phyloP scores from a whole-genome alignment of 164 flowering plant species.

The Aristolochia fimbriata region DNA sequence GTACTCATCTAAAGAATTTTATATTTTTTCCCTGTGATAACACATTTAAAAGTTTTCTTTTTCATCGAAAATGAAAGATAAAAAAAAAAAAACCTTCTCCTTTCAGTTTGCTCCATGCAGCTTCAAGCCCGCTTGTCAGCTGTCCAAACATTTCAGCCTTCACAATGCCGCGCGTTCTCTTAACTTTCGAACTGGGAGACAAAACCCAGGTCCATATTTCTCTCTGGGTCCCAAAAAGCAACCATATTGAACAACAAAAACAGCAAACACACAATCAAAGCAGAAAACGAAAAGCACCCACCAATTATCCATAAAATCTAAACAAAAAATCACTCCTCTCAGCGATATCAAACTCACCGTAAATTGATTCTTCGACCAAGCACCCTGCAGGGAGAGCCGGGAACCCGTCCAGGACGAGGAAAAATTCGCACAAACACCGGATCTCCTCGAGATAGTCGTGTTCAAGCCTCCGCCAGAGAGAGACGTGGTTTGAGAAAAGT shows the following conservation, averaged over 20 bases:
- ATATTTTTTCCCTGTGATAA: too few species aligned
- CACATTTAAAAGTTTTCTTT: not conserved
- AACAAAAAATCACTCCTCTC: too few species aligned
- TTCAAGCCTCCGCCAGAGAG: constrained; percentile 4
- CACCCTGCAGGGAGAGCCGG: constrained; percentile 17
- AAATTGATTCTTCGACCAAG: constrained; percentile 32
- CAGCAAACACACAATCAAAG: not conserved
- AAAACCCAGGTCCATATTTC: constrained; percentile 64
- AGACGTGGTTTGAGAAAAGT: constrained; percentile 22
- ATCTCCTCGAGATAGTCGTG: constrained; percentile 1
- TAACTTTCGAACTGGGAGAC: constrained; percentile 20
- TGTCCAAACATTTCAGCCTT: constrained; percentile 97
- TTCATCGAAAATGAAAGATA: not conserved
- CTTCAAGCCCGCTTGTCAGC: constrained; percentile 75
- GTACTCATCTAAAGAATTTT: too few species aligned
- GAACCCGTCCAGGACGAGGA: constrained; percentile 34
- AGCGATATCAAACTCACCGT: constrained; percentile 22
- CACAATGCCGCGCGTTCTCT: constrained; percentile 33
- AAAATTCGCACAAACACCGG: constrained; percentile 4
- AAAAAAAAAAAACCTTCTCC: constrained; percentile 67
- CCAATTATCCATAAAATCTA: too few species aligned
- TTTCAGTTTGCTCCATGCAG: constrained; percentile 92
- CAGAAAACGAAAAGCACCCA: not conserved
- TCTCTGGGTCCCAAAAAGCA: constrained; percentile 22
- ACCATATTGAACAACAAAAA: not conserved